Base-by-base conservation (phyloP, 2,329 filamentous ascomycete genomes). In the Cryphonectria japonica region DNA sequence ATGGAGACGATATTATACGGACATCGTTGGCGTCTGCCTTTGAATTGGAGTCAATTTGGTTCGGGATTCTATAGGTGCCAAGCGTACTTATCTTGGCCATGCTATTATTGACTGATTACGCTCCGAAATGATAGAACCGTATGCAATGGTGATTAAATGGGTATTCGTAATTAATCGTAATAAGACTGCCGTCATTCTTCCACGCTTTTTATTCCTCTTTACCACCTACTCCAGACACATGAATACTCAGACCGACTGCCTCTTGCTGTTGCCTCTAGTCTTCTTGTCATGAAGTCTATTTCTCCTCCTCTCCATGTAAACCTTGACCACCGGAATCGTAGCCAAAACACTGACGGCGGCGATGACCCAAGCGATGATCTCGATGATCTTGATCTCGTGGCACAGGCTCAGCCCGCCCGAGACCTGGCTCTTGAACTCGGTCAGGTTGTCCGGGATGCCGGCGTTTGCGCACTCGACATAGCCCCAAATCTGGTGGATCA, bases 301-400 rank as follows among this genome's bases (percentile, higher is more conserved):
- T 29, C 39, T 68, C 26, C 69, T 71, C 37, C 65, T 63, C 26
- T 71, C 39, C 43, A 71, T 9, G 26, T 59, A 68, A 2, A 26
- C 66, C 69, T 68, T 71, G 29, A 71, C 69, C 8, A 71, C 69
- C 4, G 69, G 69, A 34, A 71, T 71, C 19, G 69, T 68, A 16
- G 69, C 69, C 37, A 71, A 6, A n/a, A 71, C 66, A 52, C 66
- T 68, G n/a, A 71, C 54, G 11, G 34, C 69, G 19, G 69, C 69
- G 26, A 71, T 71, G 26, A 29, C 19, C 69, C 69, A 71, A 1
- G 69, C 69, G 6, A 71, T 64, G 41, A 71, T 71, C 59, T 71
- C 69, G 13, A 71, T 71, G 52, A 64, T 71, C 66, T 71, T 71
- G 69, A 71, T 71, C 66, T 71, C 69, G 37, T 71, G 69, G 37